Conservation (phyloP, 805 yeast genomes). For the Hanseniaspora lachancei region DNA sequence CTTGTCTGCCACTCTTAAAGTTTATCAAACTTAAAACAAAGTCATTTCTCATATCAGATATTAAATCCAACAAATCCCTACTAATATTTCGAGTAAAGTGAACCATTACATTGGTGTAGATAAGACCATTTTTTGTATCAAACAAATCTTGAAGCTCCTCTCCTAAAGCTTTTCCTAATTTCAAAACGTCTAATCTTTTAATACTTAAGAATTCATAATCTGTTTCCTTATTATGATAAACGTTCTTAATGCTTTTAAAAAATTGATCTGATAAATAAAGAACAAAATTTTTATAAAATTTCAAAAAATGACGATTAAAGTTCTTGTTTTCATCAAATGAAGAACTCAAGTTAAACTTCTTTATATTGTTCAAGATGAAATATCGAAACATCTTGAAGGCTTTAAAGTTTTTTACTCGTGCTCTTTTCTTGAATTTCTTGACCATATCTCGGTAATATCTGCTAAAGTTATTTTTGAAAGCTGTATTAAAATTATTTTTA, state of each 20-base stretch:
- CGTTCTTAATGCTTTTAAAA: neutral
- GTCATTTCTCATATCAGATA: neutral
- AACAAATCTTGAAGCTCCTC: neutral
- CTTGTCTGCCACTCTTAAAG: neutral
- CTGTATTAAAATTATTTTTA: neutral
- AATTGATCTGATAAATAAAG: neutral
- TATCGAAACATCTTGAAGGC: neutral
- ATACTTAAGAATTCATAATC: neutral
- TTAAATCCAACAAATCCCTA: neutral
- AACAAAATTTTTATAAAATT: neutral
- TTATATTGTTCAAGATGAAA: neutral
- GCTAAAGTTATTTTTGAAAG: neutral
- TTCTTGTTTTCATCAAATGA: neutral
- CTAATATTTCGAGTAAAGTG: neutral
- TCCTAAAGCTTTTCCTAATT: neutral
- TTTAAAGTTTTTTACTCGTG: neutral
- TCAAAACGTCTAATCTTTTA: neutral
- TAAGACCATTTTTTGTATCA: neutral
- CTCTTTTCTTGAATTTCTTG: neutral
- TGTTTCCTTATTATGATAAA: neutral
- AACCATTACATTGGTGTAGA: neutral
- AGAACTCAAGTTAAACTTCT: neutral
- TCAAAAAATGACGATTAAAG: neutral
- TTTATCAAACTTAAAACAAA: neutral
- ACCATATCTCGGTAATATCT: neutral